Evolutionary conservation across 176 grass and related monocot genomes (phyloP).

Genomic region (Phoenix dactylifera): DNA sequence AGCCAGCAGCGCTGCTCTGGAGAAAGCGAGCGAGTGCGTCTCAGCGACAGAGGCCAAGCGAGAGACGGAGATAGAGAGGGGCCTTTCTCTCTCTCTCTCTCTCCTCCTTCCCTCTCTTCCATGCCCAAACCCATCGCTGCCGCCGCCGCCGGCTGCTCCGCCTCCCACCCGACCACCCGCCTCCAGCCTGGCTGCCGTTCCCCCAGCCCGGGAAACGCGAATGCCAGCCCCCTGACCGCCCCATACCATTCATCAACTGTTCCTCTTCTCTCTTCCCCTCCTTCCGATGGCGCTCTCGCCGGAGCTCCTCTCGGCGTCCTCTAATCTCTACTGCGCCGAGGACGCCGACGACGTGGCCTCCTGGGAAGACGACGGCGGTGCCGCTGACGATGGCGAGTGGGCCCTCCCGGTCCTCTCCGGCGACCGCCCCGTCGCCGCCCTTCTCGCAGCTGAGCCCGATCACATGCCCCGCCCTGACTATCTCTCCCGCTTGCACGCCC

Average conservation of each 20-base stretch:
- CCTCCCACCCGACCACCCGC: neutral
- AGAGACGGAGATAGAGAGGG: slow-evolving; percentile 11
- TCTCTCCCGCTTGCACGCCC: slow-evolving; percentile 18
- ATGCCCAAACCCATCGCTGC: slow-evolving; percentile 22
- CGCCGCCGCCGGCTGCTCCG: slow-evolving; percentile 11
- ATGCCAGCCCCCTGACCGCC: neutral
- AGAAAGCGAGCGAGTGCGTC: neutral
- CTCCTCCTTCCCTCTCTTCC: slow-evolving; percentile 11
- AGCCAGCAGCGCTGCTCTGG: neutral
- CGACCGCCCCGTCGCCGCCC: slow-evolving; percentile 4
- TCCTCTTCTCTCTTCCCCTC: too few relatives aligned
- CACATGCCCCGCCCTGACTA: slow-evolving; percentile 26
- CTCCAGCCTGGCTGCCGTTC: neutral
- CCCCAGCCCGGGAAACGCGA: neutral
- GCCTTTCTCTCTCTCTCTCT: slow-evolving; percentile 17
- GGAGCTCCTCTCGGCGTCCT: slow-evolving; percentile 14
- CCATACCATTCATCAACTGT: neutral
- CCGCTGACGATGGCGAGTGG: neutral
- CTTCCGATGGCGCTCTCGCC: slow-evolving; percentile 5
- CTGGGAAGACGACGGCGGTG: slow-evolving; percentile 3
- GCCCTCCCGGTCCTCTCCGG: neutral
- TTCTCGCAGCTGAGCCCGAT: slow-evolving; percentile 23
- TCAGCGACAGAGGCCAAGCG: too few relatives aligned
- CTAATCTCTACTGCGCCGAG: slow-evolving; percentile 33
- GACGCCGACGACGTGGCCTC: slow-evolving; percentile 24